These are phyloP conservation scores for Alternaria arbusti DNA, from an alignment of 2,329 filamentous ascomycete genomes.

Conservation along the genomic window DNA sequence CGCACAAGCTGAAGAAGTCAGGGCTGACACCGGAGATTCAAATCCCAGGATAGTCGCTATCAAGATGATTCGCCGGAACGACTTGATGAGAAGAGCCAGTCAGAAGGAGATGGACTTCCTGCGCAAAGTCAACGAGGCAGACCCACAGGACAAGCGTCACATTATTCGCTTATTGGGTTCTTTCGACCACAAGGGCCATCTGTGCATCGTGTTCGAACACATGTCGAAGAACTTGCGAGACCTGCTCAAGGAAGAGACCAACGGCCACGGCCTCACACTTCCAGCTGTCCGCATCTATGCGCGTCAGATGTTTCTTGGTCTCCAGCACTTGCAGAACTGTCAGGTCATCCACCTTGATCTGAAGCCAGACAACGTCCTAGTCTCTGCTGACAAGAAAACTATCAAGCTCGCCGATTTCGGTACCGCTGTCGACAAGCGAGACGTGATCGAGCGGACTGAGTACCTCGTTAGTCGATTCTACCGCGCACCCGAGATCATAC, in stretches of 20 bases:
- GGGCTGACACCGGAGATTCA: conserved; percentile 47
- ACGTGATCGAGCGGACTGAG: conserved; percentile 83
- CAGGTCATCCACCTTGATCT: conserved; percentile 95
- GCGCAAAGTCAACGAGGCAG: conserved; percentile 82
- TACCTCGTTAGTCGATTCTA: conserved; percentile 98
- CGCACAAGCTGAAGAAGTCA: conserved; percentile 69
- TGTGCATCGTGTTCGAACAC: conserved; percentile 98
- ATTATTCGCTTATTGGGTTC: conserved; percentile 84
- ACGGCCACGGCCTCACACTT: conserved; percentile 87
- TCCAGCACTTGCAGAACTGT: conserved; percentile 87
- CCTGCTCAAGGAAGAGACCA: conserved; percentile 84
- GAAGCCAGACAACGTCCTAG: conserved; percentile 97
- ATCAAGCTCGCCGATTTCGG: conserved; percentile 97
- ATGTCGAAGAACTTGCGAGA: conserved; percentile 84
- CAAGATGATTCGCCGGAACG: conserved; percentile 98
- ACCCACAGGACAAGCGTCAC: conserved; percentile 89
- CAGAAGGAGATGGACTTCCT: conserved; percentile 94
- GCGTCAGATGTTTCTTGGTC: conserved; percentile 89
- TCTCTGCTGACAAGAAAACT: conserved; percentile 61
- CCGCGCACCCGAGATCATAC: conserved; percentile 92
- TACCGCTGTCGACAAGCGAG: conserved; percentile 89
- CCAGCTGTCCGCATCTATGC: conserved; percentile 87
- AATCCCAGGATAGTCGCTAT: conserved; percentile 76
- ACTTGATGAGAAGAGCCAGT: conserved; percentile 89
- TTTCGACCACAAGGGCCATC: conserved; percentile 93